These are phyloP conservation scores for Lenwebbia sp. DNA, from an alignment of 345 rosid genomes.

Conservation along the genomic window DNA sequence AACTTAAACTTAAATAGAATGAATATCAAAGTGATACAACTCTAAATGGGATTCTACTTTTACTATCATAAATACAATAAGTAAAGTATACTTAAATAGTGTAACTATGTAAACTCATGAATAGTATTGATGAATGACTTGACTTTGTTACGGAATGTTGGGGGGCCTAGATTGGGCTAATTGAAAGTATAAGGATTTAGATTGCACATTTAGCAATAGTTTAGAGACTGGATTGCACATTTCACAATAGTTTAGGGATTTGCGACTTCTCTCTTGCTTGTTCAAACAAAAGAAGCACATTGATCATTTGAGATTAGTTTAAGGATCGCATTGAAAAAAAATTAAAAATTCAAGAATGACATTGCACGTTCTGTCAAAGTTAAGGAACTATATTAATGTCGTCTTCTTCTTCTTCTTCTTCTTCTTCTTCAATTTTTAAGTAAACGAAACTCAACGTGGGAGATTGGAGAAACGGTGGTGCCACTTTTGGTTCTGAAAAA, in stretches of 20 bases:
- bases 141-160: not conserved
- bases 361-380: fast-evolving
- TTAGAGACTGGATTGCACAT: not conserved
- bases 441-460: not conserved
- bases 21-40: no score
- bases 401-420: no score
- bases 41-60: no score
- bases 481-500: not conserved
- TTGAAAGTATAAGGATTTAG: not conserved
- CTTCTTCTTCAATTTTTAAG: not conserved
- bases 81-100: no score
- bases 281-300: not conserved
- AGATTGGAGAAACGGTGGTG: not conserved
- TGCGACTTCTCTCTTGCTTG: not conserved
- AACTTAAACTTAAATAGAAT: no score
- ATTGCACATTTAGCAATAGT: not conserved
- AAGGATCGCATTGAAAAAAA: no score
- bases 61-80: no score
- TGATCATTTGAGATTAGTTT: no score
- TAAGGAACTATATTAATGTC: no score
- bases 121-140: not conserved
- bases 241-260: not conserved
- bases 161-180: not conserved
- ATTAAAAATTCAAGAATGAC: not conserved
- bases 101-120: not conserved